Base-by-base conservation (phyloP, 345 rosid species). In the Lenwebbia sp. region DNA sequence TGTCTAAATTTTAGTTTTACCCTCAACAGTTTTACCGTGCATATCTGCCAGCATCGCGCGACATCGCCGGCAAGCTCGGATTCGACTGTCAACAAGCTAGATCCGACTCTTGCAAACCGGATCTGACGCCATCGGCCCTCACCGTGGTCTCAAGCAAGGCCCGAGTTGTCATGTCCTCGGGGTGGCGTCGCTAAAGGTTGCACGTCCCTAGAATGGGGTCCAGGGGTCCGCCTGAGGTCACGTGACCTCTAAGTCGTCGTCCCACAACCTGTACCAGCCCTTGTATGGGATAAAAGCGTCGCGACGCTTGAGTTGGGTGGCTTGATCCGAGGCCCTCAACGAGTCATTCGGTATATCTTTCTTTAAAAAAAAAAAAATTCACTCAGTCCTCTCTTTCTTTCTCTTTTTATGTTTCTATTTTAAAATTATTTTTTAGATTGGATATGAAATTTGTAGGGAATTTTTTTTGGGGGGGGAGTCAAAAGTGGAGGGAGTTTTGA, bases 101-200 rank as follows among this genome's bases (percentile, higher is more conserved):
- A 62, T 62, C 5, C 0, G 0, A 62, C 75, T 62, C 5, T 3
- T 2, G 30, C 10, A 62, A 14, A 30, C 22, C 3, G 3, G 0
- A 30, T 30, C 0, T 62, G 30, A 62, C 2, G 3, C 0, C 3
- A 0, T 4, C 3, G 0, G 9, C 40, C 10, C 6, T 7, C 21
- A 2, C 3, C 23, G 0, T 21, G 33, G 1, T 0, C 23, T 65
- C 33, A 4, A 5, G 12, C 19, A 7, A 65, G 13, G 44, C 44
- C 2, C 1, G 0, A 62, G 41, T 19, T 30, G 41, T 2, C 7
- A 0, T 0, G 1, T 25, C 30, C 62, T 57, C 0, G 2, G 0
- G 15, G 14, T 58, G 0, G 2, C 37, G 2, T 58, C 9, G 17
- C 70, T 19, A 58, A 0, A 0, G 6, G 41, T 62, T 3, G 8